Percentiles rank a stretch among this genome's conserved stretches.
Evolutionary conservation across 1,284 basidiomycete species (phyloP).

Genomic region (Prillingera fragicola): DNA sequence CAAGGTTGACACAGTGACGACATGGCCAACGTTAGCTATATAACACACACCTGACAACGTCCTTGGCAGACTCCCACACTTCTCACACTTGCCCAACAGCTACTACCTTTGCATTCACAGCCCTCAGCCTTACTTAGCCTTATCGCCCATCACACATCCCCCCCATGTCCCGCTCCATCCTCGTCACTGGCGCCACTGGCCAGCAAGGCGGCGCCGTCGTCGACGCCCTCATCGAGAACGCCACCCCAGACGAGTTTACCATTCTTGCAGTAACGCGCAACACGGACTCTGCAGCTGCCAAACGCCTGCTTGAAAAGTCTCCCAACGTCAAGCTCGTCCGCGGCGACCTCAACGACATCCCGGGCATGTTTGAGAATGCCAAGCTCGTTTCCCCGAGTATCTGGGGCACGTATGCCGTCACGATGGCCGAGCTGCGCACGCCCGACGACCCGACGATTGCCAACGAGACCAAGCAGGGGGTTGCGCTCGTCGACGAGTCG

Average conservation of each 20-base stretch:
- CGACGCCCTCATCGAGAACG: constrained; percentile 18
- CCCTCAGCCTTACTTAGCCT: too few relatives aligned
- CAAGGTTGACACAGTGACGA: too few relatives aligned
- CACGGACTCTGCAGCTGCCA: constrained; percentile 12
- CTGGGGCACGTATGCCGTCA: constrained; percentile 29
- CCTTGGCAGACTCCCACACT: too few relatives aligned
- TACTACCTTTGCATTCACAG: too few relatives aligned
- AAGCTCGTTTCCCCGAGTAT: constrained; percentile 10
- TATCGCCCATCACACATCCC: too few relatives aligned
- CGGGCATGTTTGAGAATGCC: constrained; percentile 14
- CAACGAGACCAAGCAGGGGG: constrained; percentile 10
- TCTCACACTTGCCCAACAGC: too few relatives aligned
- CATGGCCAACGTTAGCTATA: too few relatives aligned
- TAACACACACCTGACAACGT: too few relatives aligned
- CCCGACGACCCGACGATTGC: background rate
- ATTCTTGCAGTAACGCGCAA: constrained; percentile 31
- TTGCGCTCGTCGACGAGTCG: constrained; percentile 47
- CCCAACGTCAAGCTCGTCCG: constrained; percentile 23
- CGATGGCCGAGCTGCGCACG: background rate
- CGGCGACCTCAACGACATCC: constrained; percentile 14
- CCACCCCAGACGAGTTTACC: constrained; percentile 12
- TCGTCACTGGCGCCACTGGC: constrained; percentile 52
- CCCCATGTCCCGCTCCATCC: constrained; percentile 30
- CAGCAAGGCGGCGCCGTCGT: constrained; percentile 50
- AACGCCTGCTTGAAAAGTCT: constrained; percentile 14